These are phyloP conservation scores for Teunomyces panamensis DNA, from an alignment of 805 yeast species.

Conservation along the genomic window DNA sequence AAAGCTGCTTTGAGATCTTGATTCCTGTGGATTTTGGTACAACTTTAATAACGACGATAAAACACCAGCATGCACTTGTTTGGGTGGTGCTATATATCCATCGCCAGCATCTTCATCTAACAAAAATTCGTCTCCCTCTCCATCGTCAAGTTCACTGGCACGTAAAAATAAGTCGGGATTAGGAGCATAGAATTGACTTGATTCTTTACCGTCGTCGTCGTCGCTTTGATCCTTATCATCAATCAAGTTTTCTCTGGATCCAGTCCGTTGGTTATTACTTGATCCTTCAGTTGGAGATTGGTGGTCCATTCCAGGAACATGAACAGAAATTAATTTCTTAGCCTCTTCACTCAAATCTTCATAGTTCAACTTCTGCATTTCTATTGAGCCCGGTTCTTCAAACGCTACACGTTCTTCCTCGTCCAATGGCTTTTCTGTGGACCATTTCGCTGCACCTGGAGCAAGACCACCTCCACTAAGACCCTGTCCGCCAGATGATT, in stretches of 20 bases:
- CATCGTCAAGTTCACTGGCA: constrained; percentile 24
- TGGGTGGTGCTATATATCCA: constrained; percentile 37
- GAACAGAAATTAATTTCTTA: constrained; percentile 49
- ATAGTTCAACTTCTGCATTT: constrained; percentile 42
- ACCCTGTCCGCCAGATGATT: constrained; percentile 22
- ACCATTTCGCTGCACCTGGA: constrained; percentile 34
- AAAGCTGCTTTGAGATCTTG: constrained; percentile 24
- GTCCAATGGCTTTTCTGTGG: constrained; percentile 16
- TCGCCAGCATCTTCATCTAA: constrained; percentile 32
- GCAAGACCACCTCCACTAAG: constrained; percentile 41
- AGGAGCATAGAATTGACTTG: constrained; percentile 29
- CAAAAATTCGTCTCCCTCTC: constrained; percentile 25
- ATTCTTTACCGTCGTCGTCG: constrained; percentile 1
- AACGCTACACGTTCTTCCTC: constrained; percentile 20
- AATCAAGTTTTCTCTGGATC: constrained; percentile 2
- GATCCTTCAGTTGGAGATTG: not conserved
- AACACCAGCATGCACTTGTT: constrained; percentile 79
- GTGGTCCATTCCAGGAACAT: constrained; percentile 27
- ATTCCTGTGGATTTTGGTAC: constrained; percentile 50
- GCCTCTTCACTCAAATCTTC: constrained; percentile 51
- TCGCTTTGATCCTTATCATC: not conserved
- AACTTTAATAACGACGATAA: constrained; percentile 72
- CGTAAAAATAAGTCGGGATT: constrained; percentile 44
- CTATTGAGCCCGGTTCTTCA: constrained; percentile 35
- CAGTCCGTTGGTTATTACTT: not conserved